Evolutionary conservation across 148 eudicot species (phyloP).

Genomic region (Linanthus parryae): DNA sequence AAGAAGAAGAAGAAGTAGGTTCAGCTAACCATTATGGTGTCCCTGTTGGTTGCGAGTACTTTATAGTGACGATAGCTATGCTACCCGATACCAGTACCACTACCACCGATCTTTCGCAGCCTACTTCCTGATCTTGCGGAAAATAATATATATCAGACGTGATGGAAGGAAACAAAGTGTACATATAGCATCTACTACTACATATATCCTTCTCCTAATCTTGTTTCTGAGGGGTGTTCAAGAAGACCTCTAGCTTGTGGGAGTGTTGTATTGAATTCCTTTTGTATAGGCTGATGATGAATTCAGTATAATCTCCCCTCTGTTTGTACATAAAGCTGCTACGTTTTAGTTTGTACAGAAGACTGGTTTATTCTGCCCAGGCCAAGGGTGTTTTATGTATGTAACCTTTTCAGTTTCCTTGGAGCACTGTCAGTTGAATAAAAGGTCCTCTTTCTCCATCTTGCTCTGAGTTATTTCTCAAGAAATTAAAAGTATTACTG

Average conservation of each 20-base stretch:
- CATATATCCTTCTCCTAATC: too few species aligned
- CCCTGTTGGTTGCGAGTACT: conserved; percentile 74
- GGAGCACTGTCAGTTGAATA: too few species aligned
- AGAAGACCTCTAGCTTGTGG: conserved; percentile 8
- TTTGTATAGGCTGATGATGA: conserved; percentile 22
- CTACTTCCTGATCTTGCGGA: conserved; percentile 82
- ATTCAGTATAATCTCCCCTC: conserved; percentile 9
- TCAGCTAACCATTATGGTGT: conserved; percentile 54
- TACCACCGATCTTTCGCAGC: conserved; percentile 51
- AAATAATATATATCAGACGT: conserved; percentile 30
- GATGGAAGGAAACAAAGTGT: conserved; percentile 63
- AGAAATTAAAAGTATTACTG: too few species aligned
- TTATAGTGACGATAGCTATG: conserved; percentile 84
- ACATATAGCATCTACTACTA: too few species aligned
- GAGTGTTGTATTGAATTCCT: conserved; percentile 13
- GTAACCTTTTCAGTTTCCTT: too few species aligned
- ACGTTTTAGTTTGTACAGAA: too few species aligned
- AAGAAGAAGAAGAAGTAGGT: conserved; percentile 28
- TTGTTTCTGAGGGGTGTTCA: conserved; percentile 3
- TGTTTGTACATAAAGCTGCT: conserved; percentile 7
- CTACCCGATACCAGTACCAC: too few species aligned
- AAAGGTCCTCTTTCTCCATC: too few species aligned
- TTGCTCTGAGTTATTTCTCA: too few species aligned
- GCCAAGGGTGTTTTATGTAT: background rate
- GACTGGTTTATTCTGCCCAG: too few species aligned